Base-by-base conservation (phyloP, 345 rosid species). In the Hibiscus trionum region DNA sequence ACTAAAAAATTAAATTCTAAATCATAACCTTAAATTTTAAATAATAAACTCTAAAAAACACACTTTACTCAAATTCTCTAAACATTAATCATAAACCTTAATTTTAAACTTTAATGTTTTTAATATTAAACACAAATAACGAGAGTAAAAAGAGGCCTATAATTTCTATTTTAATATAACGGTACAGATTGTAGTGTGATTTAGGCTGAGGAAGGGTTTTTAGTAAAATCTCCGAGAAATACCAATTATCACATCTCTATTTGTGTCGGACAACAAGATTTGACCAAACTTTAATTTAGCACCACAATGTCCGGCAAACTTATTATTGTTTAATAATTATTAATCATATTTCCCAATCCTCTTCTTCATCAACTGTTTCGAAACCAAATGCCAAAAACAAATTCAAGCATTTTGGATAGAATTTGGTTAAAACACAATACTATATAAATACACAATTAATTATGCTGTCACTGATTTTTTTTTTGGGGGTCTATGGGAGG, bases 261-360 rank as follows among this genome's bases (percentile, higher is more conserved):
- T 16, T 50, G 9, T 53, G 58, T n/a, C 21, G 6, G 24, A 16
- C 24, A 53, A 53, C 58, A n/a, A 53, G 5, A 53, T n/a, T 53
- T 53, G 58, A 53, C 58, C 24, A n/a, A 53, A 16, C 70, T 73
- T 75, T 72, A 7, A 55, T n/a, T 53, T 7, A 49, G 24, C 64
- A 59, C 63, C 74, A 53, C 66, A 72, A 55, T 8, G 6, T 17
- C 80, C 79, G 77, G 73, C 86, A 81, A 75, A 81, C 81, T 85
- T 74, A 85, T 85, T 77, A 31, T 78, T 35, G 59, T 76, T 77
- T 75, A 79, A 83, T 83, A 72, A 84, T 82, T 82, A 73, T 75
- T 58, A 83, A 82, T 82, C 81, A 78, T 79, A 74, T 68, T 66
- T 5, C 15, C 42, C 10, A 29, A 26, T 31, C 65, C 19, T 60